Evolutionary conservation across 345 rosid genomes (phyloP).

Genomic region (Hevea brasiliensis): DNA sequence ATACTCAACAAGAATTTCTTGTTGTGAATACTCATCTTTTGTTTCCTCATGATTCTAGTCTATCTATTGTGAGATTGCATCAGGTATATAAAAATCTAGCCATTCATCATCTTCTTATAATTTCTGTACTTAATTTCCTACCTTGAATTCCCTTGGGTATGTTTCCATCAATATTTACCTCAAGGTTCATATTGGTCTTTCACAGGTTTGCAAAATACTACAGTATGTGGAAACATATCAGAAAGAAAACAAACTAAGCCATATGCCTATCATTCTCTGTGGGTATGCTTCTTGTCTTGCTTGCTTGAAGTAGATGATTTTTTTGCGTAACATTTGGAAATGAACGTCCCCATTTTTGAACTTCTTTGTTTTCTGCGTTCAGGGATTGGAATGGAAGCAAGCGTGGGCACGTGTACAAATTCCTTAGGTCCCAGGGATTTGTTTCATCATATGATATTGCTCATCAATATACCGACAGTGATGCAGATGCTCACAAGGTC

Average conservation of each 20-base stretch:
- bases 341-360: constrained; percentile 7
- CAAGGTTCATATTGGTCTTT: constrained; percentile 8
- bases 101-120: background rate
- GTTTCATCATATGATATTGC: constrained; percentile 92
- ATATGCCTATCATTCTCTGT: constrained; percentile 72
- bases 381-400: constrained; percentile 99
- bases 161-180: background rate
- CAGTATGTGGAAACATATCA: constrained; percentile 71
- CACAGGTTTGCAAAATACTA: constrained; percentile 80
- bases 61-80: constrained; percentile 75
- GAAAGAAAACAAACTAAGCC: constrained; percentile 58
- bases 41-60: constrained; percentile 84
- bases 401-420: constrained; percentile 92
- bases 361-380: constrained; percentile 15
- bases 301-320: background rate
- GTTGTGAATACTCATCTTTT: constrained; percentile 88
- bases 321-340: background rate
- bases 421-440: constrained; percentile 91
- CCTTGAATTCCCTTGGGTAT: background rate
- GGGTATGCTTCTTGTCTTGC: constrained; percentile 49
- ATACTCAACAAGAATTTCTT: constrained; percentile 61
- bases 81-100: constrained; percentile 48
- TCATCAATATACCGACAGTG: constrained; percentile 66
- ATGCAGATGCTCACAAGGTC: constrained; percentile 94
- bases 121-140: background rate